Conservation (phyloP, 2,329 filamentous ascomycete species). For the Drechmeria coniospora region DNA sequence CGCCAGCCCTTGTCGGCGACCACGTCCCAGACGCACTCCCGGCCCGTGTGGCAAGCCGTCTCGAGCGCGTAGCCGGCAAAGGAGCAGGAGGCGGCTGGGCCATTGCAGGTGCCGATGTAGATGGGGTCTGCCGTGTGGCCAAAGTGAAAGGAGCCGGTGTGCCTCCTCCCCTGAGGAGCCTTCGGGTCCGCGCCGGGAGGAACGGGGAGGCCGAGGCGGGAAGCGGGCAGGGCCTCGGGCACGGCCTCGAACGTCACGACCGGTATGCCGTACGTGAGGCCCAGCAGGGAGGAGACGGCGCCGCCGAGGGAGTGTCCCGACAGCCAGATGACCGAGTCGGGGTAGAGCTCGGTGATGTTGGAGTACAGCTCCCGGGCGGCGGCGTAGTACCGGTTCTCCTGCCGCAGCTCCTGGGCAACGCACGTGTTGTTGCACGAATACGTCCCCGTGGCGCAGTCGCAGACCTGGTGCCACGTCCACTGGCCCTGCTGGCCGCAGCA, state of each 20-base stretch:
- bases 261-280: conserved; percentile 79
- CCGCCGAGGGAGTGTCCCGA: conserved; percentile 87
- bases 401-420: conserved; percentile 54
- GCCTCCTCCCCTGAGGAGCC: conserved; percentile 52
- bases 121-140: conserved; percentile 93
- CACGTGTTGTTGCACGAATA: conserved; percentile 91
- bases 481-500: conserved; percentile 91
- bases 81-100: conserved; percentile 75
- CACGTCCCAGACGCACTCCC: conserved; percentile 82
- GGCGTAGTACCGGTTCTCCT: conserved; percentile 84
- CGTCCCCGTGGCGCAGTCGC: conserved; percentile 75
- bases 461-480: conserved; percentile 81
- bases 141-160: conserved; percentile 76
- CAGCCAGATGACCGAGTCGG: conserved; percentile 72
- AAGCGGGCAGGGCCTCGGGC: conserved; percentile 75
- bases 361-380: conserved; percentile 80
- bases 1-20: conserved; percentile 86
- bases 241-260: conserved; percentile 89
- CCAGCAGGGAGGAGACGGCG: conserved; percentile 73
- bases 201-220: conserved; percentile 67
- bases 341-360: conserved; percentile 83
- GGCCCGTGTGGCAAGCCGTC: conserved; percentile 78
- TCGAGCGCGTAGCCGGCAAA: conserved; percentile 90
- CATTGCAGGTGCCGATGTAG: conserved; percentile 87
- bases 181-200: conserved; percentile 65